Evolutionary conservation across 805 yeast genomes (phyloP).

Genomic region (Clavispora asparagi): DNA sequence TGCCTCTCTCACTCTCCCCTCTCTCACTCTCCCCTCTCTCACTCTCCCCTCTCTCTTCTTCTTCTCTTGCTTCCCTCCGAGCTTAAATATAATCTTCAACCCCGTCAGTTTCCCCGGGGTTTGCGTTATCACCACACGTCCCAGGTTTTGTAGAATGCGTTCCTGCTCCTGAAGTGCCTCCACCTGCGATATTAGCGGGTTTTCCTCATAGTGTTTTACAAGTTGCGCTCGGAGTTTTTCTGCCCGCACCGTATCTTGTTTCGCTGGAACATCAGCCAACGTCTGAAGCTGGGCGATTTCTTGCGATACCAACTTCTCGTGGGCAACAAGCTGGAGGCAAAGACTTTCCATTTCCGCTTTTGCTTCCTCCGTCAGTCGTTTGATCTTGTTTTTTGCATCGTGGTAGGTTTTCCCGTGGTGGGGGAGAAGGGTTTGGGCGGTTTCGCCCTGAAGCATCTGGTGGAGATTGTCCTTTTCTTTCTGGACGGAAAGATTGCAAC

Average conservation of each 20-base stretch:
- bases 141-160: constrained; percentile 10
- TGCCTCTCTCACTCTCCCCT: too few relatives aligned
- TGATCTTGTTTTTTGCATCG: constrained; percentile 1
- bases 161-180: constrained; percentile 32
- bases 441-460: constrained; percentile 7
- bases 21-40: not conserved
- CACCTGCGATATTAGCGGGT: constrained; percentile 33
- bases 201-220: constrained; percentile 26
- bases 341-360: constrained; percentile 16
- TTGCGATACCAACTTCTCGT: constrained; percentile 19
- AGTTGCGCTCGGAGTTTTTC: constrained; percentile 25
- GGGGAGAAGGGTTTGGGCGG: not conserved
- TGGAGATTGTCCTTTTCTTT: constrained; percentile 18
- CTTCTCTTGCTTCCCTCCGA: not conserved
- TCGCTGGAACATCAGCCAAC: constrained; percentile 7
- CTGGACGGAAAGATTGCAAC: constrained; percentile 26
- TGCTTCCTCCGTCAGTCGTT: constrained; percentile 8
- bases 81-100: constrained; percentile 12
- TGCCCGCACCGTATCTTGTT: constrained; percentile 5
- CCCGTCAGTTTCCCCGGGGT: constrained; percentile 8
- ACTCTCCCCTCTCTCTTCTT: not conserved
- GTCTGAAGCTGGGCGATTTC: constrained; percentile 23
- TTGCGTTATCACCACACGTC: constrained; percentile 10
- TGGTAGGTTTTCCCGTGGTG: not conserved
- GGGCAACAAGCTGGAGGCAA: constrained; percentile 26